Percentiles rank a stretch among this genome's conserved stretches.
Conservation (phyloP, 169 alveolate genomes). For the Eimeria brunetti region DNA sequence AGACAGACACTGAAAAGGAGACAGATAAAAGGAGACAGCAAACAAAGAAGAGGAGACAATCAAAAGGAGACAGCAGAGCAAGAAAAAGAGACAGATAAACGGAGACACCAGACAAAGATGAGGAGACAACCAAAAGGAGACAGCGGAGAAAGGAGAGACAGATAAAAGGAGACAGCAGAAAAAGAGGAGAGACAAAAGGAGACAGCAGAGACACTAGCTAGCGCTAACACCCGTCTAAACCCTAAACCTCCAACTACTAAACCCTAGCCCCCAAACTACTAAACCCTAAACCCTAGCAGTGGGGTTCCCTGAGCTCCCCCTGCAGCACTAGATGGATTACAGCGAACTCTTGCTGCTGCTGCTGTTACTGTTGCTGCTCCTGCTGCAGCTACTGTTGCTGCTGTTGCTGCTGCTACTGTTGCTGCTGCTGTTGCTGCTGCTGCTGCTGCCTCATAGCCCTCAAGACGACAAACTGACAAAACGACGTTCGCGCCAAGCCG, state of each 20-base stretch:
- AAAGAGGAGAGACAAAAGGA: background rate
- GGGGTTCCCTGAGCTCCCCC: no score
- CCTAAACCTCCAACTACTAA: background rate
- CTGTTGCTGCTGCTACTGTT: background rate
- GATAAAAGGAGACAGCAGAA: background rate
- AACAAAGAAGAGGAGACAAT: background rate
- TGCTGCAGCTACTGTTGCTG: slow-evolving; percentile 7
- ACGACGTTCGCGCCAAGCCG: background rate
- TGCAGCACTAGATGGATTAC: no score
- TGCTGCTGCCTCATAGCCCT: background rate
- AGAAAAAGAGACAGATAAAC: background rate
- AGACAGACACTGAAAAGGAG: no score
- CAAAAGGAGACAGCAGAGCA: no score
- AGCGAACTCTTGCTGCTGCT: background rate
- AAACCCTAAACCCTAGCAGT: slow-evolving; percentile 17
- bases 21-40: background rate
- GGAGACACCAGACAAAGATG: background rate
- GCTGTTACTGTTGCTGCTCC: no score
- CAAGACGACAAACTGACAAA: background rate
- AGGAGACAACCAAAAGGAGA: background rate
- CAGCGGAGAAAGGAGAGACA: no score
- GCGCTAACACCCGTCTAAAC: no score
- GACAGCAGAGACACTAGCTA: no score
- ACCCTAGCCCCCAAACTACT: background rate
- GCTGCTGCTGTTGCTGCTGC: background rate